Base-by-base conservation (phyloP, 2,329 filamentous ascomycete genomes). In the Emergomyces africanus region DNA sequence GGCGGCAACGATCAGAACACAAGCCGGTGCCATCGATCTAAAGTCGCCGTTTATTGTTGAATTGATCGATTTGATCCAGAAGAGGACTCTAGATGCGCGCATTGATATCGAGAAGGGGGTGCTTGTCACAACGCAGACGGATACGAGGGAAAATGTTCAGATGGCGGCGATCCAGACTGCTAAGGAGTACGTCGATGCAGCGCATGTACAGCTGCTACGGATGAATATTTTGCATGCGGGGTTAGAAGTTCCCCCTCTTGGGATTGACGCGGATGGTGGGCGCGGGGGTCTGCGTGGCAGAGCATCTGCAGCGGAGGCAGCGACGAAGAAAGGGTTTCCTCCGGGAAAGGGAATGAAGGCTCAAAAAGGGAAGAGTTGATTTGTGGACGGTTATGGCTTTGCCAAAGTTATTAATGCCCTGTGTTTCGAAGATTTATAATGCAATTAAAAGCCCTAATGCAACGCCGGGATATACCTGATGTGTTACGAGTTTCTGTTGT, bases 91-190 rank as follows among this genome's bases (percentile, higher is more conserved):
- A 12, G 80, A 90, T 64, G 90, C 90, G 8, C 82, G 90, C 33
- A 86, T 99, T 61, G 90, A 99, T 69, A 82, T 88, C 0, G 89
- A 95, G 61, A 87, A 94, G 66, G 81, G 83, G 70, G 84, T 95
- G 1, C 81, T 97, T 5, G 83, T 90, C 12, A 87, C 88, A 0
- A 83, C 86, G 6, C 81, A 85, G 28, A 80, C 78, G 12, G 82
- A 92, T 60, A 75, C 83, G 2, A 83, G 92, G 41, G 77, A 79
- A 14, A 78, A 83, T 54, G 84, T 95, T 67, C 90, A 96, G 69
- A 75, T 78, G 30, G 79, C 85, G 6, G 84, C 87, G 0, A 76
- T 95, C 25, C 77, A 83, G 23, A 83, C 84, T 60, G 83, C 90
- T 2, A 81, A 81, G 58, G 79, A 81, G 33, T 94, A 94, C 67